Percentiles rank a stretch among this genome's conserved stretches.
phyloP scores from a whole-genome alignment of 495 filamentous ascomycete genomes.

The Penicillium nucicola region DNA sequence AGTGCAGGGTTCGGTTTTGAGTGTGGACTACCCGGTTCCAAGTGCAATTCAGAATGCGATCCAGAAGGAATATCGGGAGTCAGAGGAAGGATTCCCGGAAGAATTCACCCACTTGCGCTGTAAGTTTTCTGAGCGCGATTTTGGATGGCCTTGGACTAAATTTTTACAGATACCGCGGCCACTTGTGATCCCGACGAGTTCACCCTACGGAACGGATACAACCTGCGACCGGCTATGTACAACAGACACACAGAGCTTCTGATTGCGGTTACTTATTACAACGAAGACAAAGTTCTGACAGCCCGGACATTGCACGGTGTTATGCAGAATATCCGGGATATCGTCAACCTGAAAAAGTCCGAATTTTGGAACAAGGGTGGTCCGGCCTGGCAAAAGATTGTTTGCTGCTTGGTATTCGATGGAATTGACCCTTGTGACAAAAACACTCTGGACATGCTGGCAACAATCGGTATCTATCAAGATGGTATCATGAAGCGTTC shows the following conservation, averaged over 20 bases:
- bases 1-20: slow-evolving; percentile 90
- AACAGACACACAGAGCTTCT: slow-evolving; percentile 96
- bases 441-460: slow-evolving; percentile 88
- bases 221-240: slow-evolving; percentile 96
- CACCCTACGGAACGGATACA: slow-evolving; percentile 97
- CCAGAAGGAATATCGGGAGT: slow-evolving; percentile 88
- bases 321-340: slow-evolving; percentile 98
- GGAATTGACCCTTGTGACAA: slow-evolving; percentile 98
- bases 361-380: slow-evolving; percentile 99
- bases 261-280: slow-evolving; percentile 98
- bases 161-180: slow-evolving; percentile 75
- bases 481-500: slow-evolving; percentile 98
- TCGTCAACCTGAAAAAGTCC: slow-evolving; percentile 95
- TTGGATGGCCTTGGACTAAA: slow-evolving; percentile 1
- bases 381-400: slow-evolving; percentile 99
- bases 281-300: slow-evolving; percentile 94
- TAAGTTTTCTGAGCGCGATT: slow-evolving; percentile 31
- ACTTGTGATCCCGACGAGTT: slow-evolving; percentile 98
- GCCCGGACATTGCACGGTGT: slow-evolving; percentile 92
- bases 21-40: slow-evolving; percentile 95
- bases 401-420: slow-evolving; percentile 91
- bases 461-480: slow-evolving; percentile 93
- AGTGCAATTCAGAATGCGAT: slow-evolving; percentile 96
- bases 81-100: slow-evolving; percentile 66
- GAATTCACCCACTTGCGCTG: slow-evolving; percentile 97